These are phyloP conservation scores for Syzygium malaccense DNA, from an alignment of 441 rosid species.

Conservation along the genomic window DNA sequence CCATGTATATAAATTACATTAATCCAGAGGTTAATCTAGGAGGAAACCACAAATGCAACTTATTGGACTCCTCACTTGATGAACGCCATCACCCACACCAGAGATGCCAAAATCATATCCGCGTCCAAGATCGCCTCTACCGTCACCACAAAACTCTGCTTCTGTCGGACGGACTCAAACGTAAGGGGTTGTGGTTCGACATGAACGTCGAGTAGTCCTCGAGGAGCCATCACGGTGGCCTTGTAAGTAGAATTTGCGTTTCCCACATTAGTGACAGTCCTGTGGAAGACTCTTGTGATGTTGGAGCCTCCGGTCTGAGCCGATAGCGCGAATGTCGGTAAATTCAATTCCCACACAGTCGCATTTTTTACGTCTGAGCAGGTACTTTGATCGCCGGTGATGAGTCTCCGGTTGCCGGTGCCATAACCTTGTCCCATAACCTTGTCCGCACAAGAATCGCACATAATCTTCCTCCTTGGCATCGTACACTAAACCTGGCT, in stretches of 20 bases:
- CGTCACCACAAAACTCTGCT: slow-evolving; percentile 3
- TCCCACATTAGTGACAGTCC: slow-evolving; percentile 28
- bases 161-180: slow-evolving; percentile 8
- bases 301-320: neutral
- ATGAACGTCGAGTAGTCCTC: slow-evolving; percentile 13
- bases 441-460: slow-evolving; percentile 24
- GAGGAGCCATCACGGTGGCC: slow-evolving; percentile 6
- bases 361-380: slow-evolving; percentile 2
- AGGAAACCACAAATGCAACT: slow-evolving; percentile 19
- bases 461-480: slow-evolving; percentile 14
- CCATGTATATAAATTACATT: neutral
- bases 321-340: slow-evolving; percentile 21
- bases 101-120: slow-evolving; percentile 19
- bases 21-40: neutral
- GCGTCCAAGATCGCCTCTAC: neutral
- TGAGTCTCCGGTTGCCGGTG: slow-evolving; percentile 8
- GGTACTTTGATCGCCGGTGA: slow-evolving; percentile 22
- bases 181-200: slow-evolving; percentile 10
- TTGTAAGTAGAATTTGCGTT: slow-evolving; percentile 15
- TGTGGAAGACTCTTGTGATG: slow-evolving; percentile 3
- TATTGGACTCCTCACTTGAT: slow-evolving; percentile 47
- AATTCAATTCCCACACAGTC: slow-evolving; percentile 26
- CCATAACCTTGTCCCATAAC: slow-evolving; percentile 31
- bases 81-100: slow-evolving; percentile 49
- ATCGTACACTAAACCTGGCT: slow-evolving; percentile 22